Conservation (phyloP, 2,329 filamentous ascomycete genomes). For the Aspergillus thermomutatus region DNA sequence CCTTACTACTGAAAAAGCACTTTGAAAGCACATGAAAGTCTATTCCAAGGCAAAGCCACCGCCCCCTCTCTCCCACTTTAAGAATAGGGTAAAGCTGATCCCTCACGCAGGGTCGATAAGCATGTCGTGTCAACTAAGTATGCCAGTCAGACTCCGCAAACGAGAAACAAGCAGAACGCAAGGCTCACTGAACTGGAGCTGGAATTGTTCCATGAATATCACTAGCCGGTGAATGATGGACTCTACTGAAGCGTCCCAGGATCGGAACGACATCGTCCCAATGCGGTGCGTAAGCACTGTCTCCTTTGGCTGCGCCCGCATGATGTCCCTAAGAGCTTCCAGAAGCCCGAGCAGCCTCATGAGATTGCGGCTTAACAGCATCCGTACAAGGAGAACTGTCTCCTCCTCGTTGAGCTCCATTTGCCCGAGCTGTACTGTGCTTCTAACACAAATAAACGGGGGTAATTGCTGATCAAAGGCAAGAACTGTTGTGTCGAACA, state of each 20-base stretch:
- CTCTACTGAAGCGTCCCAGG: constrained; percentile 21
- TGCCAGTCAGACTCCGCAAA: neutral
- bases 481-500: constrained; percentile 21
- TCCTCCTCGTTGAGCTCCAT: constrained; percentile 27
- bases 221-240: constrained; percentile 19
- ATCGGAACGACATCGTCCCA: constrained; percentile 8
- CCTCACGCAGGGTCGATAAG: neutral
- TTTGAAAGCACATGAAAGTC: neutral
- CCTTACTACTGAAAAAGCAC: neutral
- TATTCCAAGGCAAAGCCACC: neutral
- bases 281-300: constrained; percentile 8
- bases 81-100: neutral
- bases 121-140: neutral
- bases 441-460: constrained; percentile 24
- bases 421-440: constrained; percentile 22
- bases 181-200: constrained; percentile 13
- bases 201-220: constrained; percentile 23
- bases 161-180: neutral
- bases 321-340: constrained; percentile 14
- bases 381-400: constrained; percentile 18
- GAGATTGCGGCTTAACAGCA: constrained; percentile 19
- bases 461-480: constrained; percentile 21
- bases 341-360: constrained; percentile 21
- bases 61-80: neutral
- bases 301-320: constrained; percentile 13